Evolutionary conservation across 169 alveolate species (phyloP).

Genomic region (Cryptosporidium bovis): DNA sequence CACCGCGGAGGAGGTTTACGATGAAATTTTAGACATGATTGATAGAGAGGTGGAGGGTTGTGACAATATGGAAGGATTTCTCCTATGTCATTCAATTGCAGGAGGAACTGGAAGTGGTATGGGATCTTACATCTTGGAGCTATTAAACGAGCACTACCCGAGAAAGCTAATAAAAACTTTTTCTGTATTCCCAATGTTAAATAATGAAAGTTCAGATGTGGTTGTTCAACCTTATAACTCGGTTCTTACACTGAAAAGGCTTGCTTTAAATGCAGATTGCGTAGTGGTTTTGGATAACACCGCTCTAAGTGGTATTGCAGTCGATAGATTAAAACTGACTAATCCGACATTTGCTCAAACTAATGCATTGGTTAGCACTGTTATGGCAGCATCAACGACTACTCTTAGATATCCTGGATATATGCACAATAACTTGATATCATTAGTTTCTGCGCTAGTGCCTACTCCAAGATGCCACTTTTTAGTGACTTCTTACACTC

Average conservation of each 20-base stretch:
- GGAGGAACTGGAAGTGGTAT: conserved; percentile 99
- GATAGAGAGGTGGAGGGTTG: conserved; percentile 99
- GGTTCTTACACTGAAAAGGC: conserved; percentile 91
- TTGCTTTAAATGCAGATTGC: conserved; percentile 94
- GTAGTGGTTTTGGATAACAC: conserved; percentile 98
- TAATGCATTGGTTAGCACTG: conserved; percentile 86
- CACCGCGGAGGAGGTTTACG: conserved; percentile 93
- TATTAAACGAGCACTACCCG: conserved; percentile 95
- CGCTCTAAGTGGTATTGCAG: conserved; percentile 96
- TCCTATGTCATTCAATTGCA: conserved; percentile 97
- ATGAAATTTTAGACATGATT: conserved; percentile 97
- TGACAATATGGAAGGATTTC: conserved; percentile 97
- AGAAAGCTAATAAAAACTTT: conserved; percentile 88
- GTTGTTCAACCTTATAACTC: conserved; percentile 99
- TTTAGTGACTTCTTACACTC: conserved; percentile 98
- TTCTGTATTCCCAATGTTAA: conserved; percentile 93
- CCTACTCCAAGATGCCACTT: conserved; percentile 99
- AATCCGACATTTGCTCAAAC: conserved; percentile 87
- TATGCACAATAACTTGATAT: conserved; percentile 96
- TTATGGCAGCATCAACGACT: conserved; percentile 95
- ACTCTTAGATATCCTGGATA: conserved; percentile 96
- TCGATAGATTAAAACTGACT: conserved; percentile 91
- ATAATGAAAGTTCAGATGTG: conserved; percentile 95
- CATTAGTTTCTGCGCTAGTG: conserved; percentile 96
- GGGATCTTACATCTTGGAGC: conserved; percentile 97